These are phyloP conservation scores for Beauveria pseudobassiana DNA, from an alignment of 2,329 filamentous ascomycete genomes.

Conservation along the genomic window DNA sequence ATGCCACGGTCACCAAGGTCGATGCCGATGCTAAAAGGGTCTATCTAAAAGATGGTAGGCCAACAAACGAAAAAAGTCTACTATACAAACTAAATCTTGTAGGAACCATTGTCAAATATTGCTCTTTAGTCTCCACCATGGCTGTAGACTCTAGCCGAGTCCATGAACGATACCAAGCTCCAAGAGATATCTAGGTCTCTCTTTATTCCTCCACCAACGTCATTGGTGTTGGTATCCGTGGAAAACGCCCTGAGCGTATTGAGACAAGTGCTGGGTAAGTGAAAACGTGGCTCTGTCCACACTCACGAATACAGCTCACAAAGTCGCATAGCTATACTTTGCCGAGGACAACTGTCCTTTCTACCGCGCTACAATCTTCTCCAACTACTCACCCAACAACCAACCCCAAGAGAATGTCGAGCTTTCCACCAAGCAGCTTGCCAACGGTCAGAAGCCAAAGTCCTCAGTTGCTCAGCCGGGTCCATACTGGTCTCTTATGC, in stretches of 20 bases:
- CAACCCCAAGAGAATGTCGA: slow-evolving; percentile 70
- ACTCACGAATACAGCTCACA: neutral
- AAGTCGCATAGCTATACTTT: slow-evolving; percentile 65
- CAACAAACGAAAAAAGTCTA: neutral
- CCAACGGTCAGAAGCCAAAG: slow-evolving; percentile 59
- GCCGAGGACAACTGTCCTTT: slow-evolving; percentile 91
- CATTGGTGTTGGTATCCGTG: slow-evolving; percentile 90
- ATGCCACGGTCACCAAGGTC: slow-evolving; percentile 69
- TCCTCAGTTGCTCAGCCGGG: slow-evolving; percentile 59
- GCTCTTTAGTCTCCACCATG: slow-evolving; percentile 86
- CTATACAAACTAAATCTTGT: too few relatives aligned
- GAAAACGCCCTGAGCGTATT: slow-evolving; percentile 85
- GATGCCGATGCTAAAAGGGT: slow-evolving; percentile 72
- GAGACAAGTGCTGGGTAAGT: slow-evolving; percentile 94
- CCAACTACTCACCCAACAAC: slow-evolving; percentile 94
- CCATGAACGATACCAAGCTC: slow-evolving; percentile 82
- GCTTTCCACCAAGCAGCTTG: slow-evolving; percentile 73
- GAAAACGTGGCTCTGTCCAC: slow-evolving; percentile 16
- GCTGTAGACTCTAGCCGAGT: slow-evolving; percentile 73
- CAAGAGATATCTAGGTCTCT: slow-evolving; percentile 78
- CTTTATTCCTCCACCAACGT: slow-evolving; percentile 97
- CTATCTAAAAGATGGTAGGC: slow-evolving; percentile 59
- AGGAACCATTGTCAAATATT: slow-evolving; percentile 67
- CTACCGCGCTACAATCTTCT: slow-evolving; percentile 95
- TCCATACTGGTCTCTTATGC: slow-evolving; percentile 96